Base-by-base conservation (phyloP, 371 early-diverging fungal genomes). In the Mortierella sp. region DNA sequence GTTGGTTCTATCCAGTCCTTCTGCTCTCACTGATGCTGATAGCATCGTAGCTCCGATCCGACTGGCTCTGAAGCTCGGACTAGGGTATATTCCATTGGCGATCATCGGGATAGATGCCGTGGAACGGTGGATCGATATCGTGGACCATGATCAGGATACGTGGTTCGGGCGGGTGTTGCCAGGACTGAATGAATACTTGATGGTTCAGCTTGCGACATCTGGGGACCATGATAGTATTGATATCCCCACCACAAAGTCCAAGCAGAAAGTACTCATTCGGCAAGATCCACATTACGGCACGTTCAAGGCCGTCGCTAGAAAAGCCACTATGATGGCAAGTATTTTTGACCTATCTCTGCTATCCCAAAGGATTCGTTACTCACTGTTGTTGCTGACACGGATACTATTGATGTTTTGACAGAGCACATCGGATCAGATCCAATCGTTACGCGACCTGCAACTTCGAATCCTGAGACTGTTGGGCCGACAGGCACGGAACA, bases 51-150 rank as follows among this genome's bases (percentile, higher is more conserved):
- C 69, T 13, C 90, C 92, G 4, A 63, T 94, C 2, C 81, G 83
- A 52, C 80, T 83, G 27, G 88, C 92, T 0, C 71, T 94, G 9
- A 80, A 80, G 40, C 71, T 93, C 12, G 94, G 94, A 10, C 68
- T 92, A n/a, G 83, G 87, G 1, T 89, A 87, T 59, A 81, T 84
- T 27, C 89, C 91, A 2, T 62, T 93, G 3, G 92, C 92, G 0
- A 65, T 79, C 10, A 72, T 85, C 24, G 89, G 91, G 3, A 50
- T 94, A 51, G 84, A 89, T 47, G 85, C 88, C 1, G 60, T 92
- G 13, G 91, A 92, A 37, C 69, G 76, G 1, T 80, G 91, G 64
- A 48, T 87, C 16, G 81, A 83, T 28, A 56, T 77, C 17, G 60
- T 80, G 24, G 39, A 73, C 34, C 55, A 66, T 24, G 58, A 66